These are phyloP conservation scores for Apiospora arundinis DNA, from an alignment of 2,329 filamentous ascomycete species.

Conservation along the genomic window DNA sequence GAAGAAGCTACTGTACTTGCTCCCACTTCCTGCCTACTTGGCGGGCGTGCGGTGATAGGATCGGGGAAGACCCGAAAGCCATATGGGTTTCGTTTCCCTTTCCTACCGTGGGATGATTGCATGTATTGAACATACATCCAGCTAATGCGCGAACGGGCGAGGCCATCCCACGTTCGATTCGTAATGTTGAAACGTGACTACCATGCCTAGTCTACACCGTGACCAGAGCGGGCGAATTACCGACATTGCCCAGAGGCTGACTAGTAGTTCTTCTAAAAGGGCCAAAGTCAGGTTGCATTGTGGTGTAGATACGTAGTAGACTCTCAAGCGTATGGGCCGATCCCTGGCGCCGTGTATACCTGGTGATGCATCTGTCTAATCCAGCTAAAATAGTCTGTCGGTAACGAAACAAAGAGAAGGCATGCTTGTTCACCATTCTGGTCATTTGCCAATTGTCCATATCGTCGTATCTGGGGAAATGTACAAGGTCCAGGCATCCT, in stretches of 20 bases:
- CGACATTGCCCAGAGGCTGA: background rate
- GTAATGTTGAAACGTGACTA: slow-evolving; percentile 14
- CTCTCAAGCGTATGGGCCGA: background rate
- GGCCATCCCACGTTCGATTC: slow-evolving; percentile 16
- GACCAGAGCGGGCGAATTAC: slow-evolving; percentile 16
- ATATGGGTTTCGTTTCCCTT: slow-evolving; percentile 6
- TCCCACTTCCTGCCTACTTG: background rate
- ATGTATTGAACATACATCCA: slow-evolving; percentile 7
- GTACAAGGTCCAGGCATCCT: slow-evolving; percentile 19
- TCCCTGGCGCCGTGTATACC: background rate
- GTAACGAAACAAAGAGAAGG: background rate
- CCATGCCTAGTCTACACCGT: background rate
- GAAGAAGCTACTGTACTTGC: background rate
- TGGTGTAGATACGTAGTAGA: background rate
- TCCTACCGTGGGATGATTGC: background rate
- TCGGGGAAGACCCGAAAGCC: slow-evolving; percentile 14
- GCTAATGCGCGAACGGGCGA: background rate
- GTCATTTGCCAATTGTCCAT: background rate
- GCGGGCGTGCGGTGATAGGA: slow-evolving; percentile 12
- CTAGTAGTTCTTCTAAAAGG: background rate
- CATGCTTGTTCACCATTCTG: background rate
- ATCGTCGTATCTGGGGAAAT: slow-evolving; percentile 16
- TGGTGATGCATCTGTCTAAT: background rate
- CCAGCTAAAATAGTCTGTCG: background rate
- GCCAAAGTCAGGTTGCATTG: background rate